Evolutionary conservation across 2,329 filamentous ascomycete genomes (phyloP).

Genomic region (Thermomyces lanuginosus): DNA sequence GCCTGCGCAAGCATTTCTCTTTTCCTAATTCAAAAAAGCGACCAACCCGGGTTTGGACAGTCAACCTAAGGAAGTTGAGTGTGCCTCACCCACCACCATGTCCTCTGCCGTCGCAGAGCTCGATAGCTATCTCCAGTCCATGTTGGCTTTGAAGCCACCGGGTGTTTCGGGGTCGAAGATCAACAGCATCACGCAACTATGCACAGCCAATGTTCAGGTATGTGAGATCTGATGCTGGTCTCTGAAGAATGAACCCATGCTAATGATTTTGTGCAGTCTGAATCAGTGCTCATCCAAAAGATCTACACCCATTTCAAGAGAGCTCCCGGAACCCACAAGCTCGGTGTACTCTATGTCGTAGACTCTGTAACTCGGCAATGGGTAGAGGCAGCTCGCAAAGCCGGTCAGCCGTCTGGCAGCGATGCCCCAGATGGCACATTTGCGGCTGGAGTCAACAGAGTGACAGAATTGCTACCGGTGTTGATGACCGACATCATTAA

Average conservation of each 20-base stretch:
- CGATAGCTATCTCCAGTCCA: constrained; percentile 76
- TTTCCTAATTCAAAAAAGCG: too few species aligned
- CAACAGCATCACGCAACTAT: constrained; percentile 67
- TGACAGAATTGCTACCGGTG: constrained; percentile 83
- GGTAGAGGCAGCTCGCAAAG: constrained; percentile 84
- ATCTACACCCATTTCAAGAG: constrained; percentile 96
- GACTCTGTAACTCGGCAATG: constrained; percentile 98
- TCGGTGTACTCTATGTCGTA: constrained; percentile 99
- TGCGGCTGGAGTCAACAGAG: constrained; percentile 87
- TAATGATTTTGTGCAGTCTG: constrained; percentile 46
- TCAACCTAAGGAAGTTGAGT: constrained; percentile 7
- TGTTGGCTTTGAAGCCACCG: constrained; percentile 79
- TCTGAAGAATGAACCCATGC: neutral
- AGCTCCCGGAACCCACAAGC: constrained; percentile 83
- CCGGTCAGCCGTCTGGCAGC: constrained; percentile 65
- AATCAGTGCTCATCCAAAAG: constrained; percentile 88
- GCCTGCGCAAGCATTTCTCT: too few species aligned
- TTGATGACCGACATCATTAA: constrained; percentile 92
- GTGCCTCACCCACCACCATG: constrained; percentile 34
- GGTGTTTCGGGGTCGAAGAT: constrained; percentile 92
- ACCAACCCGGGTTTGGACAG: too few species aligned
- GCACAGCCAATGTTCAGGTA: constrained; percentile 84
- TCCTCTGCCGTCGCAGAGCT: constrained; percentile 78
- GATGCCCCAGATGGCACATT: constrained; percentile 79
- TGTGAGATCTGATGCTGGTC: constrained; percentile 16